Evolutionary conservation across 2,329 filamentous ascomycete species (phyloP), one percentile per base, ranked within the genome.

Genomic region (Nemania diffusa): DNA sequence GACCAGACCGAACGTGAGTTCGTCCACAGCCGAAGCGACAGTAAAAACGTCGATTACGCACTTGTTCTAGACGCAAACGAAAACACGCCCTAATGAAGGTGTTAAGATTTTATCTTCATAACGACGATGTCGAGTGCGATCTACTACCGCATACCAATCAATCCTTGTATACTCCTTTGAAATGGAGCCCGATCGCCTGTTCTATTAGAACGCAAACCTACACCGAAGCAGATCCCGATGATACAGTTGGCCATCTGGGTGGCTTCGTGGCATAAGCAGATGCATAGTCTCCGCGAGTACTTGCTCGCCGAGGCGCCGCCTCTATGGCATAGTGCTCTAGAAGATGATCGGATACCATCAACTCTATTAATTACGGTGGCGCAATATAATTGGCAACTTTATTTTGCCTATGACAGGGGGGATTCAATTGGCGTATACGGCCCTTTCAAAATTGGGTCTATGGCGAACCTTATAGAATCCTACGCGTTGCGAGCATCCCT

Each of bases 191-290:
- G 13, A 40, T 40, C 13, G 34, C 13, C 13, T 40, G 13, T 40
- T 40, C 34, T 40, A 40, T 40, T 15, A 3, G 13, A 15, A 40
- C 13, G 34, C 6, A 40, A 40, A 40, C 29, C 5, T 3, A 9
- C 34, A 15, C 13, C 7, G 13, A 3, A 40, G 34, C 13, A 8
- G 34, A 5, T 32, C 29, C 9, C 9, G n/a, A n/a, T 60, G 42
- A n/a, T 62, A 15, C 46, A 62, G 34, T 40, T 57, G 15, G 52
- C 37, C 20, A 57, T 29, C 24, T 64, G 61, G 40, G 22, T 37
- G 11, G 61, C 61, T 20, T 24, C 52, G 5, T 46, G 61, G 61
- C 53, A 64, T 46, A 57, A 64, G 37, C 61, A 40, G 9, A 46
- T 64, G 37, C 53, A 42, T 50, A 1, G 1, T 46, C 42, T 64